Conservation (phyloP, 495 filamentous ascomycete species). For the Aspergillus wentii region DNA sequence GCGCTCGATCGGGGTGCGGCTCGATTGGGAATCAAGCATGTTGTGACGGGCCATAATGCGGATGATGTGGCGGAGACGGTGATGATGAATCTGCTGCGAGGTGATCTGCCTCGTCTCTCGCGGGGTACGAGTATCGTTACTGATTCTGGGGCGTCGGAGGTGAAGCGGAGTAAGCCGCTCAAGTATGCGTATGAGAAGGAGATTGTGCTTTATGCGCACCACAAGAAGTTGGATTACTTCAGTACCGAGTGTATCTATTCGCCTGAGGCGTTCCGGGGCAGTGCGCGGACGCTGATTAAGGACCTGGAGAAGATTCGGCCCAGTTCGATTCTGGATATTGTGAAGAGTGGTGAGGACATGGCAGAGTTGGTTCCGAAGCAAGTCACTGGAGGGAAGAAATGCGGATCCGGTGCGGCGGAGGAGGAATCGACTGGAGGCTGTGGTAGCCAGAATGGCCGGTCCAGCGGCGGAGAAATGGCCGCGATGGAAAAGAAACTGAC, state of each 20-base stretch:
- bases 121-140: slow-evolving; percentile 93
- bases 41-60: slow-evolving; percentile 96
- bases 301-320: slow-evolving; percentile 88
- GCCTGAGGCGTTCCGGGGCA: slow-evolving; percentile 95
- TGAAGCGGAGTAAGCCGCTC: slow-evolving; percentile 89
- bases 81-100: slow-evolving; percentile 92
- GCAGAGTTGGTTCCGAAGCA: slow-evolving; percentile 73
- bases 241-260: slow-evolving; percentile 98
- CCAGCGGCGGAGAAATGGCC: slow-evolving; percentile 82
- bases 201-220: slow-evolving; percentile 94
- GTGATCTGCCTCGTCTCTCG: slow-evolving; percentile 81
- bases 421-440: slow-evolving; percentile 60
- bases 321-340: slow-evolving; percentile 90
- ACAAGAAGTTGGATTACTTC: slow-evolving; percentile 96
- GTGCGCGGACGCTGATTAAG: slow-evolving; percentile 87
- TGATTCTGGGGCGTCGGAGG: slow-evolving; percentile 63
- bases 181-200: slow-evolving; percentile 99
- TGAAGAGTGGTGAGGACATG: slow-evolving; percentile 95
- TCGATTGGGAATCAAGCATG: slow-evolving; percentile 82
- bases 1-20: slow-evolving; percentile 90
- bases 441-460: slow-evolving; percentile 66
- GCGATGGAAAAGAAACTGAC: slow-evolving; percentile 78
- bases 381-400: slow-evolving; percentile 18
- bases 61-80: slow-evolving; percentile 98
- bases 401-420: slow-evolving; percentile 46